Evolutionary conservation across 495 filamentous ascomycete genomes (phyloP).

Genomic region (Acidomyces sp.): DNA sequence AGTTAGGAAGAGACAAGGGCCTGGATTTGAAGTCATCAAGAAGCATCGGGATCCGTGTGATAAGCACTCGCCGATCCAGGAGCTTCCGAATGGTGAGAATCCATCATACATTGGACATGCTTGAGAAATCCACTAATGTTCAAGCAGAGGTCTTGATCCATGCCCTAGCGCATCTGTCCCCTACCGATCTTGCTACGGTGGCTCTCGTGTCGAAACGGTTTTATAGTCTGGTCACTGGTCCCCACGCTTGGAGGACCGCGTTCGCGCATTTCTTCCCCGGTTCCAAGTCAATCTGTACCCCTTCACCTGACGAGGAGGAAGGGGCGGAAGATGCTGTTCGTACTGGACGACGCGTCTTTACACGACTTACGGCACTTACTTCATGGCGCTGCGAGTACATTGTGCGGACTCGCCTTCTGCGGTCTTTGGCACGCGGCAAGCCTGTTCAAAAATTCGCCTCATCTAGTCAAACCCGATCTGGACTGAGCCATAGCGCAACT

Average conservation of each 20-base stretch:
- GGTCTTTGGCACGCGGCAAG: constrained; percentile 67
- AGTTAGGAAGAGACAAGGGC: constrained; percentile 35
- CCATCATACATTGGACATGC: constrained; percentile 1
- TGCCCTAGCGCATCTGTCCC: constrained; percentile 76
- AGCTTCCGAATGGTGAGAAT: constrained; percentile 68
- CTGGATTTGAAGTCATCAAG: constrained; percentile 51
- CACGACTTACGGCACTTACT: constrained; percentile 60
- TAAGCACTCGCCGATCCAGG: constrained; percentile 35
- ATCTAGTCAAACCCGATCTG: constrained; percentile 36
- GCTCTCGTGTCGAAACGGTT: constrained; percentile 76
- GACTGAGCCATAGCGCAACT: constrained; percentile 39
- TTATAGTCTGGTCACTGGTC: constrained; percentile 67
- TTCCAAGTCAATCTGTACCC: constrained; percentile 33
- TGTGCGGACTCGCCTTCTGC: constrained; percentile 66
- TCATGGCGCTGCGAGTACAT: constrained; percentile 94
- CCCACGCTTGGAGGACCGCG: constrained; percentile 80
- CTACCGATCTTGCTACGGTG: constrained; percentile 60
- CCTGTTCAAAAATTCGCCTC: constrained; percentile 43
- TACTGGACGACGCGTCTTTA: constrained; percentile 60
- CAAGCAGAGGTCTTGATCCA: constrained; percentile 81
- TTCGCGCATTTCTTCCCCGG: constrained; percentile 83
- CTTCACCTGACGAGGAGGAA: constrained; percentile 26
- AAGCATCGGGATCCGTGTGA: constrained; percentile 37
- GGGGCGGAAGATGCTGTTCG: constrained; percentile 35
- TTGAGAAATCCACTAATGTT: no score